Conservation (phyloP, 2,329 filamentous ascomycete genomes). For the Tolypocladium cylindrosporum region DNA sequence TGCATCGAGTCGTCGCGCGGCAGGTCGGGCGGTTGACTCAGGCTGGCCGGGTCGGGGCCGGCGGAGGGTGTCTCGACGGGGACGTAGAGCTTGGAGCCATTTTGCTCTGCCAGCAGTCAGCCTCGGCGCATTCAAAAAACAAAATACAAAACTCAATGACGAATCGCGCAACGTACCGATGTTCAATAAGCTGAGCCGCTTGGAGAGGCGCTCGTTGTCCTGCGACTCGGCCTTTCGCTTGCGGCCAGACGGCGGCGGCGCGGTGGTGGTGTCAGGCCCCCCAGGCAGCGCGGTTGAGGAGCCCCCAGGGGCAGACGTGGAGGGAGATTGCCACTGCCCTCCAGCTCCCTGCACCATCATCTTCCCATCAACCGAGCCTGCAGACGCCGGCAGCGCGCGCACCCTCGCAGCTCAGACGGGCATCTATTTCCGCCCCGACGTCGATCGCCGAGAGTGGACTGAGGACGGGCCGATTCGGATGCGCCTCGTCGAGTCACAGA, state of each 20-base stretch:
- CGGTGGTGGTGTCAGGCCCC: constrained; percentile 8
- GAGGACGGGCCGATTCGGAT: not conserved
- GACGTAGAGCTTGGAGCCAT: constrained; percentile 55
- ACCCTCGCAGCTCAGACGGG: not conserved
- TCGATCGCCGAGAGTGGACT: not conserved
- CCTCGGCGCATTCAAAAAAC: not conserved
- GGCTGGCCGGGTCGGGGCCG: constrained; percentile 1
- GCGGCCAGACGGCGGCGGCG: constrained; percentile 15
- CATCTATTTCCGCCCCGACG: not conserved
- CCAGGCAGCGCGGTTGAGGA: not conserved
- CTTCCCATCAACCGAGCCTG: constrained; percentile 2
- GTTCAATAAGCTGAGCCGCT: constrained; percentile 73
- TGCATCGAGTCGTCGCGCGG: constrained; percentile 28
- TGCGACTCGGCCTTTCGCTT: constrained; percentile 53
- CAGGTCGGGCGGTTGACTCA: constrained; percentile 2
- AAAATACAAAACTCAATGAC: not conserved
- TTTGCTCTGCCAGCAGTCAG: constrained; percentile 36
- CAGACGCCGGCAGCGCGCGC: not conserved
- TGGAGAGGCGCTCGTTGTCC: constrained; percentile 67
- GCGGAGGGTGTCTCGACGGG: constrained; percentile 43
- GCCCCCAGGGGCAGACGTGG: not conserved
- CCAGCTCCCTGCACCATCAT: constrained; percentile 24
- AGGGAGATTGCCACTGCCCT: constrained; percentile 13
- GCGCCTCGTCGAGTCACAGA: not conserved
- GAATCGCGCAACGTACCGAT: constrained; percentile 48